A percentile compares a stretch with the other conserved stretches of the same genome.
These are phyloP conservation scores for Arachis monticola DNA, from an alignment of 331 rosid species.

Conservation along the genomic window DNA sequence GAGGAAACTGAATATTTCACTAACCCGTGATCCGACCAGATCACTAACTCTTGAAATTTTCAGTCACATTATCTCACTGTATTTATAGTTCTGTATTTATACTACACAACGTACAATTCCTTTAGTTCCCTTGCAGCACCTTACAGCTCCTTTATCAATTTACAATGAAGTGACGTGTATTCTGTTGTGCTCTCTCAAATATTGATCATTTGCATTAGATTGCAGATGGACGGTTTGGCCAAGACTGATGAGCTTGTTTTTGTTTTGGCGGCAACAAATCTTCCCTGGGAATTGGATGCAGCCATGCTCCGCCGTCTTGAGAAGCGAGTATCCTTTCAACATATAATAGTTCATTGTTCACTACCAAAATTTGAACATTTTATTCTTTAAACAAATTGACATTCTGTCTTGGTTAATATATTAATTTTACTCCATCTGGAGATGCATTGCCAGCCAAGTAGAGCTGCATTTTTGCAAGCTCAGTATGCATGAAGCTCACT, in stretches of 20 bases:
- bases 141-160: slow-evolving; percentile 12
- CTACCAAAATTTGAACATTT: slow-evolving; percentile 22
- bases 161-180: slow-evolving; percentile 16
- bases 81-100: background rate
- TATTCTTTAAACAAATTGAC: slow-evolving; percentile 14
- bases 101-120: slow-evolving; percentile 7
- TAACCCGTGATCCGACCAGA: background rate
- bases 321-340: slow-evolving; percentile 91
- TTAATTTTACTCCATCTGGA: slow-evolving; percentile 1
- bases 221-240: slow-evolving; percentile 97
- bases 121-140: slow-evolving; percentile 7
- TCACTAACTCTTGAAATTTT: background rate
- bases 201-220: slow-evolving; percentile 57
- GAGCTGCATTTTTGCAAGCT: background rate
- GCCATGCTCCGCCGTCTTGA: slow-evolving; percentile 99
- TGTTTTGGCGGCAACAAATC: slow-evolving; percentile 97
- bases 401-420: slow-evolving; percentile 21
- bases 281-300: slow-evolving; percentile 98
- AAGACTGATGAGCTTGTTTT: slow-evolving; percentile 85
- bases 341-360: slow-evolving; percentile 22
- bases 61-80: background rate
- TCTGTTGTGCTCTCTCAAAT: slow-evolving; percentile 39
- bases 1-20: background rate
- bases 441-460: slow-evolving; percentile 16
- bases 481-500: slow-evolving; percentile 16